Base-by-base conservation (phyloP, 2,329 filamentous ascomycete genomes). In the Arthrobotrys sinensis region DNA sequence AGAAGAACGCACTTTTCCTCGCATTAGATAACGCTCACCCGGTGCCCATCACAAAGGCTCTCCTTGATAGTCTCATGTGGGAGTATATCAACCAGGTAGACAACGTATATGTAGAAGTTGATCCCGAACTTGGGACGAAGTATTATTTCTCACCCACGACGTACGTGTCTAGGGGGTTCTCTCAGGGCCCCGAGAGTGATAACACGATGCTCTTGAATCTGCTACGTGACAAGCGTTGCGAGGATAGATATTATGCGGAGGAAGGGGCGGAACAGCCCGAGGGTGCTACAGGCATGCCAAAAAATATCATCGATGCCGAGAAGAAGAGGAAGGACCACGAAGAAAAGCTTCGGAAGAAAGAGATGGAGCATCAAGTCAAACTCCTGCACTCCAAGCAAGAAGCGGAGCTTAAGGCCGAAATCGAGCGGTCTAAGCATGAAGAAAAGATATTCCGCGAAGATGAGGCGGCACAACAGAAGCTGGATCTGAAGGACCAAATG, bases 61-160 rank as follows among this genome's bases (percentile, higher is more conserved):
- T 71, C 21, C 52, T 71, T 16, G 67, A 71, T 11, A 62, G 55
- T 24, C 11, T 71, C 21, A 71, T 71, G 67, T 71, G 67, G 67
- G 46, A 71, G 43, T 16, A 71, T 32, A 71, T 71, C 55, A 71
- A 71, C 55, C 40, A 71, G 4, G 48, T 32, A 50, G 55, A 46
- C 12, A 65, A 71, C 24, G 43, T 65, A 32, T 71, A 71, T n/a
- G 21, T 62, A 1, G 67, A 71, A 16, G 67, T 48, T 14, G 62
- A 65, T 36, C 45, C 62, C 11, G 62, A 50, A 21, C 34, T 36
- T 2, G 40, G 43, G 6, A 65, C 62, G 12, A 65, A 21, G n/a
- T 65, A 65, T 50, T 65, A 50, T 21, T 65, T 65, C 62, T 65
- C 62, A 21, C 62, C 62, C 4, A 65, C 62, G 4, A 38, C 43